Evolutionary conservation across 768 basidiomycete genomes (phyloP).

Genomic region (Boletus edulis): DNA sequence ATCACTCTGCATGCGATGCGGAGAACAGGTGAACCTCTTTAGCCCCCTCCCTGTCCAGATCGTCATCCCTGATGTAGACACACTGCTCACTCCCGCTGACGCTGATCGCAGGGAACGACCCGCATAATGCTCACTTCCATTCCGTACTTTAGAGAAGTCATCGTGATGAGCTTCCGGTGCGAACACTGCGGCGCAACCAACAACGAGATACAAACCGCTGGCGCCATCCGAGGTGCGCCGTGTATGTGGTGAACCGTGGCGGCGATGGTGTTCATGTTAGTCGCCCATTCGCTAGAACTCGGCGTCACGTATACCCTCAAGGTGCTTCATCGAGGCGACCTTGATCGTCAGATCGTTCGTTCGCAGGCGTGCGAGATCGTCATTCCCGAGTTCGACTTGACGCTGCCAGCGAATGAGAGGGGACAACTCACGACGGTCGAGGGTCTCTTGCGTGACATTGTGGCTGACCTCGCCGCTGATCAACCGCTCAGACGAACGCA

Average conservation of each 20-base stretch:
- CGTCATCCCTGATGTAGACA: neutral
- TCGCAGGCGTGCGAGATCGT: slow-evolving; percentile 76
- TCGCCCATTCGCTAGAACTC: slow-evolving; percentile 50
- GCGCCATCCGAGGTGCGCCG: slow-evolving; percentile 74
- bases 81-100: neutral
- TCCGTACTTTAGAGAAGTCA: slow-evolving; percentile 92
- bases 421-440: slow-evolving; percentile 98
- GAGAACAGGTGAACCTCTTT: slow-evolving; percentile 65
- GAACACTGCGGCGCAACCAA: slow-evolving; percentile 88
- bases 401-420: slow-evolving; percentile 75
- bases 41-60: slow-evolving; percentile 19
- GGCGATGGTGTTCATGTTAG: neutral
- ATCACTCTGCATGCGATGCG: slow-evolving; percentile 92
- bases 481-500: slow-evolving; percentile 84
- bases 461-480: slow-evolving; percentile 74
- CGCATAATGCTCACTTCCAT: slow-evolving; percentile 89
- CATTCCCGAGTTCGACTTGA: slow-evolving; percentile 88
- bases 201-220: slow-evolving; percentile 94
- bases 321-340: slow-evolving; percentile 70
- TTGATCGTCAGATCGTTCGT: slow-evolving; percentile 92
- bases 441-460: slow-evolving; percentile 81
- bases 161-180: slow-evolving; percentile 96
- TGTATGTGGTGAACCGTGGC: too few relatives aligned
- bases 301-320: slow-evolving; percentile 81
- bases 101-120: slow-evolving; percentile 70